A percentile compares a stretch with the other conserved stretches of the same genome.
Evolutionary conservation across 2,329 filamentous ascomycete species (phyloP).

Genomic region (Penicillium griseofulvum): DNA sequence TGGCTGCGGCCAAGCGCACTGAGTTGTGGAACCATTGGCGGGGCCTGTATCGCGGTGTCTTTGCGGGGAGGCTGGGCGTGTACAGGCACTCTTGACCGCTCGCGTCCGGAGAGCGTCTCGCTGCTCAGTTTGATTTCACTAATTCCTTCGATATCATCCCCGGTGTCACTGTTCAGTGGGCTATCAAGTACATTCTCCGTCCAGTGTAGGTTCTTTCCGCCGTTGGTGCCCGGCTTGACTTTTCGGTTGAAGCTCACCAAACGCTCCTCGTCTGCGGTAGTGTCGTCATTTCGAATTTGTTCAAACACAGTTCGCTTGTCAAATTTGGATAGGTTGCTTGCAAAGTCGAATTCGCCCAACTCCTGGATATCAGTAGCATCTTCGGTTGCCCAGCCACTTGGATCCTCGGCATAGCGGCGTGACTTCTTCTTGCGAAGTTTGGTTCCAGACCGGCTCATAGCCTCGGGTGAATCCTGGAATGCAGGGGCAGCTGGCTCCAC

Average conservation of each 20-base stretch:
- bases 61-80: slow-evolving; percentile 42
- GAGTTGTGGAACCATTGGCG: slow-evolving; percentile 38
- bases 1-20: slow-evolving; percentile 36
- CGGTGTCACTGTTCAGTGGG: slow-evolving; percentile 70
- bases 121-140: slow-evolving; percentile 46
- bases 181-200: slow-evolving; percentile 84
- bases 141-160: slow-evolving; percentile 53
- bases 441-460: slow-evolving; percentile 24
- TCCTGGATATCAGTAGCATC: slow-evolving; percentile 94
- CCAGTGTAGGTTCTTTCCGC: slow-evolving; percentile 87
- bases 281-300: slow-evolving; percentile 85
- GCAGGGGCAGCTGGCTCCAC: slow-evolving; percentile 50
- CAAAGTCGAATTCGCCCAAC: slow-evolving; percentile 92
- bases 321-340: slow-evolving; percentile 84
- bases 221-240: slow-evolving; percentile 64
- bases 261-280: slow-evolving; percentile 83
- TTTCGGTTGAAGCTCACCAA: slow-evolving; percentile 82
- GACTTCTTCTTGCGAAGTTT: slow-evolving; percentile 49
- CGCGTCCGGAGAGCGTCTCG: slow-evolving; percentile 47
- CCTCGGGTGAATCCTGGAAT: slow-evolving; percentile 42
- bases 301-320: slow-evolving; percentile 91
- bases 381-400: slow-evolving; percentile 92
- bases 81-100: slow-evolving; percentile 39
- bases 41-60: slow-evolving; percentile 41
- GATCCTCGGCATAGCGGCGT: slow-evolving; percentile 51